A percentile compares a stretch with the other conserved stretches of the same genome.
Conservation (phyloP, 2,329 filamentous ascomycete species). For the Ophiostoma ulmi region DNA sequence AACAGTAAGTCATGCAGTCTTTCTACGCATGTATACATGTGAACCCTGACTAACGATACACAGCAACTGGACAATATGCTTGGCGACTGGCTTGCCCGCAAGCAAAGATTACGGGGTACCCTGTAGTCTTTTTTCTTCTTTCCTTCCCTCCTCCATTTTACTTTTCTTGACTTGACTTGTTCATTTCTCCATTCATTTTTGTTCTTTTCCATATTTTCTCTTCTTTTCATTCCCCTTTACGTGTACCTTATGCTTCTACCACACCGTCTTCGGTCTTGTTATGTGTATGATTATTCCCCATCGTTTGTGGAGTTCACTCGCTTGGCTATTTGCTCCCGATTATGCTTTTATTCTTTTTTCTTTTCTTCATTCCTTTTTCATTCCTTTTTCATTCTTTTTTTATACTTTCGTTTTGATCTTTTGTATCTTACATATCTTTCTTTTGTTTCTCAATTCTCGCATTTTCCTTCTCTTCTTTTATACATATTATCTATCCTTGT, state of each 20-base stretch:
- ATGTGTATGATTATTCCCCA: slow-evolving; percentile 26
- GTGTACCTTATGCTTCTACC: slow-evolving; percentile 13
- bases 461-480: background rate
- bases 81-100: slow-evolving; percentile 70
- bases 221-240: slow-evolving; percentile 1
- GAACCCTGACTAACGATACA: slow-evolving; percentile 25
- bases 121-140: slow-evolving; percentile 2
- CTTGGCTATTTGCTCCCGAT: slow-evolving; percentile 11
- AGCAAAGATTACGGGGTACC: slow-evolving; percentile 41
- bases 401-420: background rate
- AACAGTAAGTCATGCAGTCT: slow-evolving; percentile 33
- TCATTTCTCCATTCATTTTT: background rate
- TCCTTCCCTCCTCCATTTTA: background rate
- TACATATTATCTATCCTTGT: background rate
- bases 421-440: background rate
- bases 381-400: background rate
- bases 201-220: slow-evolving; percentile 3
- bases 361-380: background rate
- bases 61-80: slow-evolving; percentile 82
- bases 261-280: slow-evolving; percentile 15
- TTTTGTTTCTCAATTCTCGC: background rate
- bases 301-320: slow-evolving; percentile 13
- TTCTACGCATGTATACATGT: background rate
- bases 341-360: background rate
- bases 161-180: background rate